A percentile compares a stretch with the other conserved stretches of the same genome.
phyloP scores from a whole-genome alignment of 108 stramenopile species.

The Cyclotella atomus region DNA sequence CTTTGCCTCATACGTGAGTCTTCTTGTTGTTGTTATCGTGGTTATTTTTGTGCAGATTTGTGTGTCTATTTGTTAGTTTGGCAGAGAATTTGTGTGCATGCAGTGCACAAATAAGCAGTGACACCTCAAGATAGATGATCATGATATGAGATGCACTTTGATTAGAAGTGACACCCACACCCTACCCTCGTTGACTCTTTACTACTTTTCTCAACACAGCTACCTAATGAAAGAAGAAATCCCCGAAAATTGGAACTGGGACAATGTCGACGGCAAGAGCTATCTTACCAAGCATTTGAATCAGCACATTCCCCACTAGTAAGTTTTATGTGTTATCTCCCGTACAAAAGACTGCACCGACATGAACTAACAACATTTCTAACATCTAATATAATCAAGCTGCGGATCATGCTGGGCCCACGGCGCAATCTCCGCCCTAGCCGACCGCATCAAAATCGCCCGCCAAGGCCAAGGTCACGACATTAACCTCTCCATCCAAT shows the following conservation, averaged over 20 bases:
- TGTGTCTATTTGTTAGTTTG: no score
- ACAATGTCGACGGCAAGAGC: constrained; percentile 75
- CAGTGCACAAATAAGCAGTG: no score
- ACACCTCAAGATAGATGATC: no score
- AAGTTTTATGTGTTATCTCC: no score
- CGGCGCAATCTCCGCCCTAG: constrained; percentile 76
- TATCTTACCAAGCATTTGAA: constrained; percentile 87
- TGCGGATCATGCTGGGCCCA: constrained; percentile 60
- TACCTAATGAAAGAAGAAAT: constrained; percentile 38
- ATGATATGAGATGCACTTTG: no score
- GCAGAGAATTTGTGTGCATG: no score
- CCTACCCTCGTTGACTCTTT: no score
- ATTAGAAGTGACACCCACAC: no score
- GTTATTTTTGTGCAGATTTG: no score
- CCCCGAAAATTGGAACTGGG: constrained; percentile 64
- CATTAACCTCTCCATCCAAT: constrained; percentile 80
- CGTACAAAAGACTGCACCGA: no score
- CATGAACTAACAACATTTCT: no score
- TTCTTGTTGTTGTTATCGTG: neutral
- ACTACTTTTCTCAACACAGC: neutral
- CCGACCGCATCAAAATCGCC: constrained; percentile 94
- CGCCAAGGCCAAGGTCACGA: constrained; percentile 60
- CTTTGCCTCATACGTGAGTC: constrained; percentile 52
- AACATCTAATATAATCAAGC: no score
- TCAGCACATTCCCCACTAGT: constrained; percentile 92